Conservation (phyloP, 108 stramenopile species). For the Cyclostephanos tholiformis region DNA sequence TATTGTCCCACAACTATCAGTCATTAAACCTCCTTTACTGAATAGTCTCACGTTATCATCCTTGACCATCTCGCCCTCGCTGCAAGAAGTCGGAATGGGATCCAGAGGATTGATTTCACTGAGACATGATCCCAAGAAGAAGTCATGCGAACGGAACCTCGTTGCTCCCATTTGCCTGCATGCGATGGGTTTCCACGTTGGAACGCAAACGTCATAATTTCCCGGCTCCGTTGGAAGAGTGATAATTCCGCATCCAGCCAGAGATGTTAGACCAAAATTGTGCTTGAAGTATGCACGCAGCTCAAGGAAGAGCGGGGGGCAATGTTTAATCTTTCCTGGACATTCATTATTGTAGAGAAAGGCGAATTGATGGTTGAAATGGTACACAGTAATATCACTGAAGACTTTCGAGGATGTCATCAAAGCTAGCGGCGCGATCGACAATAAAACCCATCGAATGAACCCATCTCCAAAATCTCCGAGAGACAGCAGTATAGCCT, state of each 20-base stretch:
- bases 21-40: conserved; percentile 28
- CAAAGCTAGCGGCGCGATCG: conserved; percentile 23
- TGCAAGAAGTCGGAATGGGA: conserved; percentile 5
- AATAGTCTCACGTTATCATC: conserved; percentile 6
- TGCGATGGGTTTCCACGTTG: conserved; percentile 37
- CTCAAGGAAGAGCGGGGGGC: conserved; percentile 15
- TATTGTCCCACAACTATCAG: conserved; percentile 26
- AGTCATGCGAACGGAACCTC: conserved; percentile 27
- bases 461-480: conserved; percentile 7
- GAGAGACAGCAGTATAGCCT: conserved; percentile 20
- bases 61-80: conserved; percentile 15
- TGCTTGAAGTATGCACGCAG: conserved; percentile 25
- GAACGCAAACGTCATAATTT: conserved; percentile 19
- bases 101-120: conserved; percentile 30
- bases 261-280: conserved; percentile 35
- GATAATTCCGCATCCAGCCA: conserved; percentile 29
- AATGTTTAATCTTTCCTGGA: background rate
- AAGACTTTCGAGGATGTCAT: background rate
- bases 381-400: background rate
- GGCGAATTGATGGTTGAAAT: conserved; percentile 39
- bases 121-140: conserved; percentile 37
- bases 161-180: conserved; percentile 4
- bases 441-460: conserved; percentile 4
- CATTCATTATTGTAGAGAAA: conserved; percentile 20
- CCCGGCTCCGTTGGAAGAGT: conserved; percentile 31